Percentiles rank a stretch among this genome's conserved stretches.
Evolutionary conservation across 2,329 filamentous ascomycete genomes (phyloP).

Genomic region (Camillea tinctor): DNA sequence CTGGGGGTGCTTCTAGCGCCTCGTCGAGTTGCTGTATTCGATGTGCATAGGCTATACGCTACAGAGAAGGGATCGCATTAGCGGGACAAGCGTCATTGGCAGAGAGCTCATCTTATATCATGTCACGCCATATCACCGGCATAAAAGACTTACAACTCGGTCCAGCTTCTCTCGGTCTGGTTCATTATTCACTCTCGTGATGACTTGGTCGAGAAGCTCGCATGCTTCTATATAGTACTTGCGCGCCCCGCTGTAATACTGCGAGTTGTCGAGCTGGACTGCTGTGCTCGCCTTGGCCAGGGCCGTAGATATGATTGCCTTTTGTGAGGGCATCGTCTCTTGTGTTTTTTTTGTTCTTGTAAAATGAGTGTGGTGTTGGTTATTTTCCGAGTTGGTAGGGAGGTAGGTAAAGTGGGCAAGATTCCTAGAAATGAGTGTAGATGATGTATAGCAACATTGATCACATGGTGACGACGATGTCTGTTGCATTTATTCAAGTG

Average conservation of each 20-base stretch:
- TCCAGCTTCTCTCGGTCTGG: slow-evolving; percentile 21
- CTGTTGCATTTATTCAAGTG: background rate
- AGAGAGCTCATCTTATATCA: background rate
- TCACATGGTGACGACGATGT: background rate
- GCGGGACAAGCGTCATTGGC: background rate
- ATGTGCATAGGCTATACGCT: slow-evolving; percentile 23
- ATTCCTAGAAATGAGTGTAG: too few species aligned
- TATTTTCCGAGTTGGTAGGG: too few species aligned
- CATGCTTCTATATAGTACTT: slow-evolving; percentile 27
- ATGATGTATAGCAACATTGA: background rate
- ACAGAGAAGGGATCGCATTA: slow-evolving; percentile 8
- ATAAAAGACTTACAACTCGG: slow-evolving; percentile 20
- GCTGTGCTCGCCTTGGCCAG: slow-evolving; percentile 29
- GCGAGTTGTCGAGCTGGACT: slow-evolving; percentile 30
- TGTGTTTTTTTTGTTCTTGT: background rate
- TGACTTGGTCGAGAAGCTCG: slow-evolving; percentile 23
- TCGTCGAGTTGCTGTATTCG: slow-evolving; percentile 22
- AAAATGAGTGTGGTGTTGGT: too few species aligned
- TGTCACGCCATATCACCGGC: too few species aligned
- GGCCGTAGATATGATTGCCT: slow-evolving; percentile 27
- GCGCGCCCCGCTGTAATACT: slow-evolving; percentile 25
- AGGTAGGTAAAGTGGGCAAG: too few species aligned
- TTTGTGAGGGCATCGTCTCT: slow-evolving; percentile 23
- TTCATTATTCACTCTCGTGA: slow-evolving; percentile 19
- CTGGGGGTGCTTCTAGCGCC: slow-evolving; percentile 2